A percentile compares a stretch with the other conserved stretches of the same genome.
Conservation (phyloP, 1,284 basidiomycete species). For the Ceratobasidium sp. region DNA sequence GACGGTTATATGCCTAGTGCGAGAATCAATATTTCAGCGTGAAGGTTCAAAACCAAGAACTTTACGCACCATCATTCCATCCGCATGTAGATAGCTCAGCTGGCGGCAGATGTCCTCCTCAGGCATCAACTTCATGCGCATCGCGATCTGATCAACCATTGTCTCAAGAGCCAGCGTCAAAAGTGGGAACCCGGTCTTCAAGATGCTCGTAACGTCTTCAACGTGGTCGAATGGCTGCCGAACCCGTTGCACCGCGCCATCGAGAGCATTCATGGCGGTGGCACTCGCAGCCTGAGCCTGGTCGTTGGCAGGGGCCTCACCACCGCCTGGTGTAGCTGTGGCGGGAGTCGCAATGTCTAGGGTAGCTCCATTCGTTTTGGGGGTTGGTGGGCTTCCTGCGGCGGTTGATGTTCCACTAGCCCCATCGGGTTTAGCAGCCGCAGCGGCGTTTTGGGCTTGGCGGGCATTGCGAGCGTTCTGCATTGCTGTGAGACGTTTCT, state of each 20-base stretch:
- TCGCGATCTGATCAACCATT: slow-evolving; percentile 93
- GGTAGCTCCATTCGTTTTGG: slow-evolving; percentile 32
- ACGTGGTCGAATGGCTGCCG: slow-evolving; percentile 89
- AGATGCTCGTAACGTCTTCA: slow-evolving; percentile 91
- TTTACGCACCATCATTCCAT: slow-evolving; percentile 72
- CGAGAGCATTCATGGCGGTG: slow-evolving; percentile 27
- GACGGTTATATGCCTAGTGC: slow-evolving; percentile 34
- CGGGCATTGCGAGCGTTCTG: slow-evolving; percentile 47
- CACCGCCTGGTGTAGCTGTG: slow-evolving; percentile 16
- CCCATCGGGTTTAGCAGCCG: slow-evolving; percentile 46
- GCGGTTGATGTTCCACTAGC: slow-evolving; percentile 39
- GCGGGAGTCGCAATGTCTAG: slow-evolving; percentile 45
- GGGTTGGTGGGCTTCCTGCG: slow-evolving; percentile 35
- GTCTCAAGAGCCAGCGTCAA: slow-evolving; percentile 95
- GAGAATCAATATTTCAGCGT: not conserved
- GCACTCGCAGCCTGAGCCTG: slow-evolving; percentile 3
- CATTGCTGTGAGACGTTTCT: slow-evolving; percentile 42
- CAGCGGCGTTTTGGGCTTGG: slow-evolving; percentile 44
- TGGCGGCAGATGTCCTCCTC: slow-evolving; percentile 97
- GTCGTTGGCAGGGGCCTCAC: not conserved
- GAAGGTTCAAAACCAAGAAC: not conserved
- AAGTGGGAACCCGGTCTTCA: slow-evolving; percentile 96
- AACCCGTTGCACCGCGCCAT: slow-evolving; percentile 48
- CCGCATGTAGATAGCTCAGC: slow-evolving; percentile 80
- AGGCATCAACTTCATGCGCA: slow-evolving; percentile 86